Evolutionary conservation across 2,329 filamentous ascomycete species (phyloP).

Genomic region (Ascochyta rabiei): DNA sequence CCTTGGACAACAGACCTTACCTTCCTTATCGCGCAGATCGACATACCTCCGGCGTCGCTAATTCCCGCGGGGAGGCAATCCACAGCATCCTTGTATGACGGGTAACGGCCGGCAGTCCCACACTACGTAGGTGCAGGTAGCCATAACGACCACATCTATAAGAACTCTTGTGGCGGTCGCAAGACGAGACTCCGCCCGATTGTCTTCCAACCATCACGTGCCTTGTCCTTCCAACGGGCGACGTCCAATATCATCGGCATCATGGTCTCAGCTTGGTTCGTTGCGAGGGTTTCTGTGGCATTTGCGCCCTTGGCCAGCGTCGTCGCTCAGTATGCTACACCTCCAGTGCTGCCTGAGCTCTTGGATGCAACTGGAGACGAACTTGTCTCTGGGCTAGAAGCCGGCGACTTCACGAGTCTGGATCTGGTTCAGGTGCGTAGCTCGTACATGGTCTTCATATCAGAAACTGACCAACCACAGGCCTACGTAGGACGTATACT

Average conservation of each 20-base stretch:
- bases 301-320: conserved; percentile 28
- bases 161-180: conserved; percentile 1
- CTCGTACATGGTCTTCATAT: neutral
- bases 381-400: conserved; percentile 56
- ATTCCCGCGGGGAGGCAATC: conserved; percentile 17
- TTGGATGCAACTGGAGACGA: conserved; percentile 60
- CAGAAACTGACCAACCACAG: conserved; percentile 30
- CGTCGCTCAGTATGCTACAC: conserved; percentile 19
- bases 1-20: conserved; percentile 1
- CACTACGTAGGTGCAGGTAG: conserved; percentile 8
- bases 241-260: conserved; percentile 9
- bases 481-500: conserved; percentile 59
- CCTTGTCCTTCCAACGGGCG: neutral
- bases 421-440: conserved; percentile 55
- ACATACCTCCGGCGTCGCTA: conserved; percentile 13
- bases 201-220: neutral
- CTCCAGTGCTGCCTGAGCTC: conserved; percentile 45
- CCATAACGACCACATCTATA: conserved; percentile 17
- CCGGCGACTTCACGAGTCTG: conserved; percentile 61
- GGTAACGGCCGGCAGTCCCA: conserved; percentile 18
- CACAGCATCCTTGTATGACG: conserved; percentile 17
- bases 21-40: conserved; percentile 27
- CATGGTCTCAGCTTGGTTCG: conserved; percentile 30
- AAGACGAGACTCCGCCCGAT: neutral
- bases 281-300: conserved; percentile 24